Conservation (phyloP, 2,329 filamentous ascomycete species). For the Cercospora citrullina region DNA sequence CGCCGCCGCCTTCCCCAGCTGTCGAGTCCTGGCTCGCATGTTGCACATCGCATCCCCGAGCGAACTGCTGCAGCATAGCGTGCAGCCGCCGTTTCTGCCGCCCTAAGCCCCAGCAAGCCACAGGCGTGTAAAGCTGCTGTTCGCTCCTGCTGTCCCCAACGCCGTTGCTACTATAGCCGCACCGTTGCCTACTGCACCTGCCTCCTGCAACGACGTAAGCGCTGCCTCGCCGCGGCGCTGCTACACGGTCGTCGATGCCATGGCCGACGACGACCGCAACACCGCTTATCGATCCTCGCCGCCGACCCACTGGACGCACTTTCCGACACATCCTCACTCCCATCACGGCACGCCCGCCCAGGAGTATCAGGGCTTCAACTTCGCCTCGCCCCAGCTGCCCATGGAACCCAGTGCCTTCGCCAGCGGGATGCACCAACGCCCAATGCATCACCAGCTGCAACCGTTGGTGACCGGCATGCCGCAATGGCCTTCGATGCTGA, state of each 20-base stretch:
- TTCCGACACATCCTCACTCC: slow-evolving; percentile 48
- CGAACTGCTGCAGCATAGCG: slow-evolving; percentile 11
- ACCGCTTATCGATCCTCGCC: slow-evolving; percentile 34
- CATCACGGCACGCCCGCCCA: slow-evolving; percentile 71
- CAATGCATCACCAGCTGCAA: slow-evolving; percentile 59
- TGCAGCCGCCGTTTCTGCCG: slow-evolving; percentile 27
- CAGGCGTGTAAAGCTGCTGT: slow-evolving; percentile 27
- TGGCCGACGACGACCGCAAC: slow-evolving; percentile 37
- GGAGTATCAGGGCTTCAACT: slow-evolving; percentile 66
- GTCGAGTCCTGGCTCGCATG: slow-evolving; percentile 15
- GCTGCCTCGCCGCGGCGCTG: not conserved
- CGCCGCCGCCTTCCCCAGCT: not conserved
- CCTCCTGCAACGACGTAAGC: not conserved
- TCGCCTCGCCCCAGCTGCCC: slow-evolving; percentile 62
- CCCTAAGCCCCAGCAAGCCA: slow-evolving; percentile 31
- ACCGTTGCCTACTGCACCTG: not conserved
- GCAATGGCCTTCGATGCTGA: slow-evolving; percentile 81
- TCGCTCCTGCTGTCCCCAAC: slow-evolving; percentile 11
- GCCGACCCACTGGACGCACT: slow-evolving; percentile 32
- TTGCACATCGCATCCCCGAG: slow-evolving; percentile 1
- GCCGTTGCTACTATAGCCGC: not conserved
- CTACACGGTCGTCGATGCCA: slow-evolving; percentile 24
- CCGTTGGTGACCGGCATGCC: slow-evolving; percentile 66
- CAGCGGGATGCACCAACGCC: slow-evolving; percentile 57
- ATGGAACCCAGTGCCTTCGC: slow-evolving; percentile 55